Evolutionary conservation across 129 eudicot species (phyloP).

Genomic region (Pittosporum tobira): DNA sequence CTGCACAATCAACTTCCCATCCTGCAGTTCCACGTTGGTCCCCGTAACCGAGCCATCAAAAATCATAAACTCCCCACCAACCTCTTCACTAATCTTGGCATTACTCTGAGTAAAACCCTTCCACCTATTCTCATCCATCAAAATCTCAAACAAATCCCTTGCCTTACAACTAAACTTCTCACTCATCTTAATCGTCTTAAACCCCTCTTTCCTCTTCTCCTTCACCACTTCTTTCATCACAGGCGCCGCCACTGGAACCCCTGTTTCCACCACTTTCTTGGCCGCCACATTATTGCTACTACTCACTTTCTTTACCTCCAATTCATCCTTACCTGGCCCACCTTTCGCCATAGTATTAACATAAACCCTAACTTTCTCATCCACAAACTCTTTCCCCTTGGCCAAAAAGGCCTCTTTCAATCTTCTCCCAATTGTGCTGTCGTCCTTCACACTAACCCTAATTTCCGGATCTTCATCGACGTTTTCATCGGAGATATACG

Average conservation of each 20-base stretch:
- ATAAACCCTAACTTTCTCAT: conserved; percentile 55
- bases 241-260: conserved; percentile 15
- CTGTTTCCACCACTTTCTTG: conserved; percentile 2
- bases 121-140: conserved; percentile 99
- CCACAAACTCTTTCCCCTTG: conserved; percentile 57
- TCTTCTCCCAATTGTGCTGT: conserved; percentile 62
- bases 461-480: conserved; percentile 78
- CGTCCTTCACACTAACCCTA: conserved; percentile 54
- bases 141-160: conserved; percentile 61
- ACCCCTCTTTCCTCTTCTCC: conserved; percentile 59
- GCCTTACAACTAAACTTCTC: conserved; percentile 87
- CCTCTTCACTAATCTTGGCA: conserved; percentile 68
- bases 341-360: conserved; percentile 81
- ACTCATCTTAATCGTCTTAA: conserved; percentile 61
- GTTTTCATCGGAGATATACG: conserved; percentile 79
- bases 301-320: conserved; percentile 60
- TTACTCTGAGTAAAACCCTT: conserved; percentile 89
- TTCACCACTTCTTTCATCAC: conserved; percentile 27
- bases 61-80: conserved; percentile 68
- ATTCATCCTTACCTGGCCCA: conserved; percentile 74
- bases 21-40: conserved; percentile 63
- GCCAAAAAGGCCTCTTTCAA: conserved; percentile 62
- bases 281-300: background rate
- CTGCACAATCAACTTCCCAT: conserved; percentile 84
- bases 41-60: conserved; percentile 82